Conservation (phyloP, 805 yeast genomes). For the Teunomyces barrocoloradensis region DNA sequence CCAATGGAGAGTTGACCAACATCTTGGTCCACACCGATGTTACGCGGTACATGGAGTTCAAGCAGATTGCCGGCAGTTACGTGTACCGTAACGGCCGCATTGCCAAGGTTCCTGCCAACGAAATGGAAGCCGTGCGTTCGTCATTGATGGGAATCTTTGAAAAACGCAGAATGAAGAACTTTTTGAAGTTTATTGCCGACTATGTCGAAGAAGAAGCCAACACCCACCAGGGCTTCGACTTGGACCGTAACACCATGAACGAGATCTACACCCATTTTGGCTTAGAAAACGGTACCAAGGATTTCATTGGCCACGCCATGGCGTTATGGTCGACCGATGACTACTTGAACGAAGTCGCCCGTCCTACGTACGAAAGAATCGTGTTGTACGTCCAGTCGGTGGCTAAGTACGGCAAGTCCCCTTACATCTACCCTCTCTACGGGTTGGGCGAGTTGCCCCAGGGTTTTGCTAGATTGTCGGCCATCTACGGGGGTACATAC, state of each 20-base stretch:
- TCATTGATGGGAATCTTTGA: conserved; percentile 95
- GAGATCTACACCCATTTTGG: conserved; percentile 88
- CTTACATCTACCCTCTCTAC: conserved; percentile 92
- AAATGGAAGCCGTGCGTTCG: conserved; percentile 84
- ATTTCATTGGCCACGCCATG: conserved; percentile 98
- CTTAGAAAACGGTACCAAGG: conserved; percentile 87
- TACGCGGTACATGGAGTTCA: conserved; percentile 92
- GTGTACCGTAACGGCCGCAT: conserved; percentile 88
- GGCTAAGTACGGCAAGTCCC: conserved; percentile 93
- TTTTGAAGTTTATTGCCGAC: conserved; percentile 80
- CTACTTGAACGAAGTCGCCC: conserved; percentile 82
- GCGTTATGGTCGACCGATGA: conserved; percentile 94
- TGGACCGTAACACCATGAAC: conserved; percentile 87
- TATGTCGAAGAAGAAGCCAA: conserved; percentile 75
- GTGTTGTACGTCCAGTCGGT: conserved; percentile 84
- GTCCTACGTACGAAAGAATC: conserved; percentile 87
- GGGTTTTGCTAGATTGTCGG: conserved; percentile 95
- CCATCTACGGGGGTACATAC: conserved; percentile 97
- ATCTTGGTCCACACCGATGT: conserved; percentile 95
- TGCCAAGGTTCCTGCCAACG: conserved; percentile 93
- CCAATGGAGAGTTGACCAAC: conserved; percentile 95
- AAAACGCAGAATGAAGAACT: conserved; percentile 90
- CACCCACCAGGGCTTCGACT: conserved; percentile 82
- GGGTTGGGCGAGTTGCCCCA: conserved; percentile 99
- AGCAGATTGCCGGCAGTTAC: conserved; percentile 93